Evolutionary conservation across 2,329 filamentous ascomycete genomes (phyloP), one percentile per base, ranked within the genome.

Genomic region (Cordyceps cicadae): DNA sequence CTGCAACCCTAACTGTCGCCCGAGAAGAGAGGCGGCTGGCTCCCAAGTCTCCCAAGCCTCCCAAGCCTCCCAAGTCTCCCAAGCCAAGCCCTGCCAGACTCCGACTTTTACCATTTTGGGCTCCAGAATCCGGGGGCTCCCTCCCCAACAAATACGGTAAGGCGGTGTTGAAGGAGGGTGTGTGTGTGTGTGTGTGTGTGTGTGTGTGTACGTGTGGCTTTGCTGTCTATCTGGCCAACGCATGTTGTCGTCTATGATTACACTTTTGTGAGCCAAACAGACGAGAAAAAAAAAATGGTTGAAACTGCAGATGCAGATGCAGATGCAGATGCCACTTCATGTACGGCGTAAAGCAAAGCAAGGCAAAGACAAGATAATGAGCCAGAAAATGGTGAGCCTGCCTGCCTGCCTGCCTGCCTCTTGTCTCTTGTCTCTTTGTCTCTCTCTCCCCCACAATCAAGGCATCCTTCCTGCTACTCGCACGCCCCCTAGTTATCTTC

Each of bases 1-100:
- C 49, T 57, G 54, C 34, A 57, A 57, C 54, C 45, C 54, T 57
- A 34, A 15, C 37, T 39, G 45, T 34, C 43, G 29, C 54, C 45
- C 54, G 48, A 46, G 26, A 6, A 29, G 6, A 29, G 26, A 29
- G 26, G 26, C 26, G 26, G 26, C 26, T 29, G n/a, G n/a, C 26
- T 29, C 26, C 26, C 26, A 29, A 29, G 26, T n/a, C n/a, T n/a
- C n/a, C n/a, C n/a, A n/a, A n/a, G n/a, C n/a, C n/a, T n/a, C n/a
- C n/a, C n/a, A n/a, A n/a, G n/a, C n/a, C n/a, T n/a, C n/a, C n/a
- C n/a, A n/a, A n/a, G n/a, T n/a, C n/a, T n/a, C n/a, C n/a, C n/a
- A n/a, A n/a, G n/a, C n/a, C n/a, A n/a, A n/a, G n/a, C n/a, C n/a
- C n/a, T n/a, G n/a, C n/a, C n/a, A n/a, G n/a, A n/a, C 7, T 34